Evolutionary conservation across 805 yeast genomes (phyloP), one percentile per base, ranked within the genome.

Genomic region (Wickerhamia fluorescens): DNA sequence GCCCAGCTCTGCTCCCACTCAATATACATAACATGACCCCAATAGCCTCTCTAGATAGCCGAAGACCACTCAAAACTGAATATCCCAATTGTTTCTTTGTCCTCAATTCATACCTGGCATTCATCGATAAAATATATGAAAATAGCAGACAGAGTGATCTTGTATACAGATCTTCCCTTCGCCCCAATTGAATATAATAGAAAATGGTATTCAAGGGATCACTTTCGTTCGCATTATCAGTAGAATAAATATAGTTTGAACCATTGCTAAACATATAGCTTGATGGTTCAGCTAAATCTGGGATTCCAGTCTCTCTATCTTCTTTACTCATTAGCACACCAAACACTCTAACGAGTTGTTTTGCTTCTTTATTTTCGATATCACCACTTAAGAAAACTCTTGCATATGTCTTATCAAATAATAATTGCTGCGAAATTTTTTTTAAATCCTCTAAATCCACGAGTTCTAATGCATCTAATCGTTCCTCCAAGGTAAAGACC

Each of bases 11-110:
- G 2, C 52, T 53, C 10, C 69, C 66, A 37, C 85, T 75, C 62
- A 76, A 68, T 0, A 78, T 49, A 1, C 72, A 58, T 7, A 81
- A 51, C 40, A 74, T 78, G 3, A 79, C 35, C 1, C 89, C 89
- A 18, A 70, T 49, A 0, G 77, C 68, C 14, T 64, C 59, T 30
- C 75, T 56, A 16, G 73, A 48, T 1, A 68, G 41, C 34, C 82
- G 53, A 15, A 66, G 31, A 0, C 86, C 86, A 13, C 77, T 71
- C n/a, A 67, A 39, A 0, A 78, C 73, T 4, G 67, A 61, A 44
- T 81, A 81, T 0, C 85, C 88, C 31, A 81, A 48, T 37, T 75
- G 81, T 34, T 64, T 66, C 39, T 66, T 68, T 12, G 62, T 64
- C 36, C 88, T 53, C 11, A 80, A 49, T 26, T 70, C 75, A 3